Evolutionary conservation across 169 alveolate species (phyloP).

Genomic region (Cryptosporidium felis): DNA sequence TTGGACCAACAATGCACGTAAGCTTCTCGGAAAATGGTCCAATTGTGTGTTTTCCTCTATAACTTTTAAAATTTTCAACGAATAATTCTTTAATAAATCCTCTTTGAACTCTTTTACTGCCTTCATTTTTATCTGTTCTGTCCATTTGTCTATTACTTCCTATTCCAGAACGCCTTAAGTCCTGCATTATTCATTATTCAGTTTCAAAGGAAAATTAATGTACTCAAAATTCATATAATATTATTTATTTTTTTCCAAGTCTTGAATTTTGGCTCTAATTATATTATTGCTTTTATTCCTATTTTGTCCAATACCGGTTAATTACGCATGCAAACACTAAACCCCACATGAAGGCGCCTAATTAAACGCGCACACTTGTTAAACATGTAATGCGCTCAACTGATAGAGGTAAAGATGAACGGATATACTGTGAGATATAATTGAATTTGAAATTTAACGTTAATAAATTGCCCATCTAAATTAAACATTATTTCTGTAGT

Average conservation of each 20-base stretch:
- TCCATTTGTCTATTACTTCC: not conserved
- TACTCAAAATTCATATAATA: not conserved
- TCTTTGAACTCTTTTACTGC: slow-evolving; percentile 18
- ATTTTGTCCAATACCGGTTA: slow-evolving; percentile 53
- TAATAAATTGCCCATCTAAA: too few relatives aligned
- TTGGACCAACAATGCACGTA: slow-evolving; percentile 88
- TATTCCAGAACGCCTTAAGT: not conserved
- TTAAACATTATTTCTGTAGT: too few relatives aligned
- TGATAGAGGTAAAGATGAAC: too few relatives aligned
- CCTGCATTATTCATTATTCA: slow-evolving; percentile 13
- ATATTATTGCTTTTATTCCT: not conserved
- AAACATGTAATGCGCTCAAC: slow-evolving; percentile 40
- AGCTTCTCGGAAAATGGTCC: slow-evolving; percentile 86
- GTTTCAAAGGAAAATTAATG: not conserved
- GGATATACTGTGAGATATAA: too few relatives aligned
- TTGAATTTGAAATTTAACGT: too few relatives aligned
- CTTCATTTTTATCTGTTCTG: not conserved
- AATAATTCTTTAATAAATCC: slow-evolving; percentile 72
- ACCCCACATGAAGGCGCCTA: slow-evolving; percentile 46
- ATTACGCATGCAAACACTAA: slow-evolving; percentile 24
- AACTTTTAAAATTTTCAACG: slow-evolving; percentile 89
- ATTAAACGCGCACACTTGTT: not conserved
- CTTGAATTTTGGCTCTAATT: not conserved
- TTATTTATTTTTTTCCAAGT: not conserved
- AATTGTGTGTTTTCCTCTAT: slow-evolving; percentile 87